Base-by-base conservation (phyloP, 768 basidiomycete species). In the Leccinum fibrillosum region DNA sequence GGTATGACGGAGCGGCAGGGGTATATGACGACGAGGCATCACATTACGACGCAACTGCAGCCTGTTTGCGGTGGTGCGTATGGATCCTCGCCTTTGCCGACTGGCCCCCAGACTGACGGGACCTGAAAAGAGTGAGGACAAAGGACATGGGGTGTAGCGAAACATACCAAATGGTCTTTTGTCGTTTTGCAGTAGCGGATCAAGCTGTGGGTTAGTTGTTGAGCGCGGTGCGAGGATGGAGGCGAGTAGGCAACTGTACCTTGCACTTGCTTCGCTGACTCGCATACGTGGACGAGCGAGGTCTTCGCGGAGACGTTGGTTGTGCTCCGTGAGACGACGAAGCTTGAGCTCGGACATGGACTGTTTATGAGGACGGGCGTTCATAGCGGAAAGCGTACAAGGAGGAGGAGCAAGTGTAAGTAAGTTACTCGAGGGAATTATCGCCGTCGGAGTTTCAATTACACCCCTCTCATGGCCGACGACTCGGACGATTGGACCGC, bases 321-420 rank as follows among this genome's bases (percentile, higher is more conserved):
- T 98, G 77, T 97, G 94, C 76, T 98, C 95, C 52, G 88, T 90
- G 70, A 98, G 78, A 42, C 95, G 82, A 37, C 94, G 86, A 62
- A 97, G 86, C 83, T 96, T 97, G 71, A 97, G 89, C 82, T 97
- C 95, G 52, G 91, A 92, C 93, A 98, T 96, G 67, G 92, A 92
- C 82, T 94, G 94, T 82, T 90, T 90, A 73, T 88, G 88, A 25
- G 87, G 86, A 66, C 89, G 84, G 56, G 84, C 77, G 73, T 85
- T 89, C 89, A 90, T 90, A 37, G 63, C 67, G 66, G 50, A 42
- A 8, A 45, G 59, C 58, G 32, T 32, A 64, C 26, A 21, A 57
- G 52, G 12, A 42, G 49, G 53, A 34, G 23, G 19, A 56, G 47
- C 0, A 30, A n/a, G 13, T 34, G 13, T 44, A 56, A 56, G 64